phyloP scores from a whole-genome alignment of 2,329 filamentous ascomycete species.

The Venturiaceae sp. region DNA sequence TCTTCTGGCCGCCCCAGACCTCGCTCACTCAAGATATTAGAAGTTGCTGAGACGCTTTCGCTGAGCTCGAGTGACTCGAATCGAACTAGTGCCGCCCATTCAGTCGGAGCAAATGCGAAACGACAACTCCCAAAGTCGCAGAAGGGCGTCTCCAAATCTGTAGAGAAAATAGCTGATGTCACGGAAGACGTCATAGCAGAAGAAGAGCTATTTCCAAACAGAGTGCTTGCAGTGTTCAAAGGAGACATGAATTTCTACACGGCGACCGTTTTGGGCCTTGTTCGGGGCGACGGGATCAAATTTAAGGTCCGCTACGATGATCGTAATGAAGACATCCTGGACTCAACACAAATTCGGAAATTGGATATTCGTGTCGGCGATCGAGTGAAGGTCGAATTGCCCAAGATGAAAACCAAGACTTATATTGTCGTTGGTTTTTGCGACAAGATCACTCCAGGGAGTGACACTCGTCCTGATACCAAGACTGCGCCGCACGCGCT shows the following conservation, averaged over 20 bases:
- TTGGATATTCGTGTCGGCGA: conserved; percentile 35
- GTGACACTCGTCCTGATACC: not conserved
- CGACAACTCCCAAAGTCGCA: not conserved
- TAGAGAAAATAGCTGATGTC: not conserved
- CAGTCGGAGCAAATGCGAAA: not conserved
- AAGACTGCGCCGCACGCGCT: conserved; percentile 14
- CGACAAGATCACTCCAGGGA: conserved; percentile 17
- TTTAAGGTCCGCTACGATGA: conserved; percentile 41
- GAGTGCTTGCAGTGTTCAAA: conserved; percentile 50
- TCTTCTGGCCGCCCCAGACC: conserved; percentile 4
- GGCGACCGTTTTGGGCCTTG: conserved; percentile 44
- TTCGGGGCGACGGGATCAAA: conserved; percentile 25
- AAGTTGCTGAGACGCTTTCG: conserved; percentile 12
- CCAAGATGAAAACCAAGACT: conserved; percentile 32
- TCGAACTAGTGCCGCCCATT: not conserved
- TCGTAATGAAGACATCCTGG: conserved; percentile 27
- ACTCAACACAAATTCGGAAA: conserved; percentile 26
- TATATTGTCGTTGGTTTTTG: conserved; percentile 36
- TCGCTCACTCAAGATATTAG: conserved; percentile 9
- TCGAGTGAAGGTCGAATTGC: conserved; percentile 35
- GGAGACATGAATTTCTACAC: conserved; percentile 46
- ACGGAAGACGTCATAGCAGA: not conserved
- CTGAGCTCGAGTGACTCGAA: conserved; percentile 16
- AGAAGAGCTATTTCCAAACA: conserved; percentile 23
- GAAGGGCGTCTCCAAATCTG: not conserved